A percentile compares a stretch with the other conserved stretches of the same genome.
Conservation (phyloP, 371 early-diverging fungal species). For the Mucor lusitanicus region DNA sequence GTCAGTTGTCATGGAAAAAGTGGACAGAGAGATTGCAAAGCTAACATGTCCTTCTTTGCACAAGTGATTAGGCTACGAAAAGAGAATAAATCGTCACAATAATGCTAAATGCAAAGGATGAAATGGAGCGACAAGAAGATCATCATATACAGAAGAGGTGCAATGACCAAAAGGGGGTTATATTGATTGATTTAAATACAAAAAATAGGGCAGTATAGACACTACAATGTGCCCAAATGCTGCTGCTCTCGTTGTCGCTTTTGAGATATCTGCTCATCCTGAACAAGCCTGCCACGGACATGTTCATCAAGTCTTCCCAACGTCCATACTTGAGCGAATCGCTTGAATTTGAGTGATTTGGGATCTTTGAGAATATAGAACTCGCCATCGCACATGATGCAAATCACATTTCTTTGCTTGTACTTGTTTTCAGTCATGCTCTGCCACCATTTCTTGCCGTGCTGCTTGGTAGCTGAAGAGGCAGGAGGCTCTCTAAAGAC, state of each 20-base stretch:
- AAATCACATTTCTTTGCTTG: slow-evolving; percentile 41
- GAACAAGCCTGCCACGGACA: slow-evolving; percentile 32
- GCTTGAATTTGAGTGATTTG: slow-evolving; percentile 46
- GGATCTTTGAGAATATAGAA: slow-evolving; percentile 62
- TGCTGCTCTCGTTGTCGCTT: not conserved
- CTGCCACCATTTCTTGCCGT: slow-evolving; percentile 1
- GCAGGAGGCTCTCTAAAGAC: slow-evolving; percentile 13
- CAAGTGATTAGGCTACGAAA: not conserved
- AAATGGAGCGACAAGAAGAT: not conserved
- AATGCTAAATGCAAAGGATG: not conserved
- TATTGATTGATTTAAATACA: too few relatives aligned
- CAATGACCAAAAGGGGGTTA: too few relatives aligned
- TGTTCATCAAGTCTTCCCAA: slow-evolving; percentile 42
- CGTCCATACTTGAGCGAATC: slow-evolving; percentile 60
- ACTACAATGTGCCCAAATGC: not conserved
- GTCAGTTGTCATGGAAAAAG: not conserved
- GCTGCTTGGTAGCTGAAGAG: not conserved
- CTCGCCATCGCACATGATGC: slow-evolving; percentile 71
- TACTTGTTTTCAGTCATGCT: slow-evolving; percentile 14
- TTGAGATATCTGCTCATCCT: slow-evolving; percentile 29
- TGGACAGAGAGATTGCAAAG: not conserved
- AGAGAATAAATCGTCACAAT: not conserved
- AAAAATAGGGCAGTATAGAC: not conserved
- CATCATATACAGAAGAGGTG: too few relatives aligned
- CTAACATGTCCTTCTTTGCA: too few relatives aligned